Conservation (phyloP, 75 land plant species). For the Picea glauca region DNA sequence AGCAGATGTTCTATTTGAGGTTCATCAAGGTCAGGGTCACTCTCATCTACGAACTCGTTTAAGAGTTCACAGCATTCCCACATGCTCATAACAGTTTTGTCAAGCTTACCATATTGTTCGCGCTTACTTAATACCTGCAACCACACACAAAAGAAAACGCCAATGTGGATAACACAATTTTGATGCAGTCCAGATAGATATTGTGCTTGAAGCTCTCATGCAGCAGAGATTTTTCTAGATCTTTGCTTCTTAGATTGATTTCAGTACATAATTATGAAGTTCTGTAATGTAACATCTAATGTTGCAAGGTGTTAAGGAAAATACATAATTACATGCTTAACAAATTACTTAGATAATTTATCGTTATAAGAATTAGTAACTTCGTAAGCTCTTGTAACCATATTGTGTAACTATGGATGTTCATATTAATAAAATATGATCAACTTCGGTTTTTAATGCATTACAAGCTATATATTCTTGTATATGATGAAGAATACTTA, state of each 20-base stretch:
- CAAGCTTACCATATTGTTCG: constrained; percentile 50
- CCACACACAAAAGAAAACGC: neutral
- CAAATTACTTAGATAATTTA: too few relatives aligned
- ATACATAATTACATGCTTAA: too few relatives aligned
- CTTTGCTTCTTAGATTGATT: too few relatives aligned
- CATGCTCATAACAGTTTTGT: constrained; percentile 74
- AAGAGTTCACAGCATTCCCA: constrained; percentile 93
- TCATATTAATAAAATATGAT: too few relatives aligned
- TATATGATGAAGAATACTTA: neutral
- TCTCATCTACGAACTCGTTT: constrained; percentile 68
- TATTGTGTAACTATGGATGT: too few relatives aligned
- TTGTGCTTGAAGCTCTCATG: neutral
- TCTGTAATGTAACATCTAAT: too few relatives aligned
- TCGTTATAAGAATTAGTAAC: too few relatives aligned
- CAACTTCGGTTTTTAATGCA: too few relatives aligned
- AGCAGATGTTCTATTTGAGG: constrained; percentile 84
- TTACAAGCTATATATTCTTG: too few relatives aligned
- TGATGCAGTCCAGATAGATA: neutral
- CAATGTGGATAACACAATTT: neutral
- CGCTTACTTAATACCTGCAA: constrained; percentile 67
- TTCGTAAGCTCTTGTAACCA: too few relatives aligned
- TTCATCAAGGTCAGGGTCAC: constrained; percentile 87
- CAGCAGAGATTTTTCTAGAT: neutral
- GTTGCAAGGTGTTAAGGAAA: too few relatives aligned
- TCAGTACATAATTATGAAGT: too few relatives aligned